A percentile compares a stretch with the other conserved stretches of the same genome.
Conservation (phyloP, 768 basidiomycete genomes). For the Lyophyllum semitale region DNA sequence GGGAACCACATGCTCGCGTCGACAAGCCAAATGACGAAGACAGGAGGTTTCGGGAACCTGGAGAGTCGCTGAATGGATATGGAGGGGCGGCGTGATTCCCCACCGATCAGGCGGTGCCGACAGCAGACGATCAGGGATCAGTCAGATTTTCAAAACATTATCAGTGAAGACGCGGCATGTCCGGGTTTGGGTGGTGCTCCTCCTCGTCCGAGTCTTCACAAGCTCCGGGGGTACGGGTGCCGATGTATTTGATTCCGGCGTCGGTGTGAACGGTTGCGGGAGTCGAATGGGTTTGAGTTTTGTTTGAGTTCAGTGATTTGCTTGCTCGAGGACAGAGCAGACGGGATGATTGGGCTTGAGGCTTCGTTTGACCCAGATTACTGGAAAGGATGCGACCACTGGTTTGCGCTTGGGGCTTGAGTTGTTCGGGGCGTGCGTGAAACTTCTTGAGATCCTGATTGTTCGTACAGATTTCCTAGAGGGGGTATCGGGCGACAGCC, state of each 20-base stretch:
- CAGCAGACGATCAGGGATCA: neutral
- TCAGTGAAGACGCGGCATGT: neutral
- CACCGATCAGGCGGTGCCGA: neutral
- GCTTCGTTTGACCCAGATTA: neutral
- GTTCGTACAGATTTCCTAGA: slow-evolving; percentile 2
- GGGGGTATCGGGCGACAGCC: neutral
- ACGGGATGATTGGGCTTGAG: neutral
- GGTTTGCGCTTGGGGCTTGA: neutral
- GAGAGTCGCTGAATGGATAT: no score
- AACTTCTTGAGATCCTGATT: slow-evolving; percentile 8
- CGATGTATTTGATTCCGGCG: neutral
- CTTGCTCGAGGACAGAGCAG: neutral
- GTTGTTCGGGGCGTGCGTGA: no score
- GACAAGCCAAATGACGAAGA: no score
- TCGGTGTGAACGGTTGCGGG: neutral
- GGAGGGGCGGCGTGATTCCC: neutral
- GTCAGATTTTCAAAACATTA: neutral
- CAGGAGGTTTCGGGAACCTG: no score
- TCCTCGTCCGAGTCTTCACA: neutral
- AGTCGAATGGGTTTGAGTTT: neutral
- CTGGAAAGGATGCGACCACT: neutral
- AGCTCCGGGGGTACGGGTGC: neutral
- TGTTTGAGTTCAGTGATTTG: neutral
- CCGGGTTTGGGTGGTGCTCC: neutral
- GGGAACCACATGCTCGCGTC: neutral